Conservation (phyloP, 257 asterid genomes). For the Vinca minor region DNA sequence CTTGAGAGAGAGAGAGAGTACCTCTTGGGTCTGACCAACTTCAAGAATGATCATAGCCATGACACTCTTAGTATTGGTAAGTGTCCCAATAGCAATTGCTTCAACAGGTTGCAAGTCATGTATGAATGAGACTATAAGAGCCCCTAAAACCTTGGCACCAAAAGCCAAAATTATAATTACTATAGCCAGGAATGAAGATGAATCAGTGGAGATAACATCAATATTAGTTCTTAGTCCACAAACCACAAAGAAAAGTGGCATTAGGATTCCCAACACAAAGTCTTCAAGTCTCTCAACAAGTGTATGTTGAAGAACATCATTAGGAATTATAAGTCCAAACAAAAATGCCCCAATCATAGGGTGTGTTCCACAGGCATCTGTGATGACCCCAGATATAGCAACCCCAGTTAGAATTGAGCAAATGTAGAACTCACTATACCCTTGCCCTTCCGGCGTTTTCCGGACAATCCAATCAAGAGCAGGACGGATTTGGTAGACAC, state of each 20-base stretch:
- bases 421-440: constrained; percentile 69
- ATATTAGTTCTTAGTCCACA: constrained; percentile 66
- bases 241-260: constrained; percentile 75
- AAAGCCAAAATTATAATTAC: constrained; percentile 28
- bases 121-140: constrained; percentile 29
- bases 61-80: constrained; percentile 61
- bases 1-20: too few relatives aligned
- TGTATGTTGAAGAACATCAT: constrained; percentile 58
- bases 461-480: constrained; percentile 54
- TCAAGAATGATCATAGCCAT: constrained; percentile 71
- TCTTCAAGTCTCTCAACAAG: constrained; percentile 66
- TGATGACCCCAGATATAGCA: constrained; percentile 41
- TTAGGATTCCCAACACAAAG: constrained; percentile 57
- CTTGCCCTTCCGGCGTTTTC: constrained; percentile 68
- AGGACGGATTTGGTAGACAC: constrained; percentile 51
- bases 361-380: constrained; percentile 73
- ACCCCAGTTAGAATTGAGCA: constrained; percentile 53
- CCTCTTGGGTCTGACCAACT: constrained; percentile 68
- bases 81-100: constrained; percentile 57
- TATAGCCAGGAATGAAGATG: constrained; percentile 19
- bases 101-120: constrained; percentile 33
- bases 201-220: constrained; percentile 10
- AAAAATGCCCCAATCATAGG: constrained; percentile 86
- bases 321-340: constrained; percentile 70
- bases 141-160: constrained; percentile 40